These are phyloP conservation scores for Angophora floribunda DNA, from an alignment of 345 rosid genomes.

Conservation along the genomic window DNA sequence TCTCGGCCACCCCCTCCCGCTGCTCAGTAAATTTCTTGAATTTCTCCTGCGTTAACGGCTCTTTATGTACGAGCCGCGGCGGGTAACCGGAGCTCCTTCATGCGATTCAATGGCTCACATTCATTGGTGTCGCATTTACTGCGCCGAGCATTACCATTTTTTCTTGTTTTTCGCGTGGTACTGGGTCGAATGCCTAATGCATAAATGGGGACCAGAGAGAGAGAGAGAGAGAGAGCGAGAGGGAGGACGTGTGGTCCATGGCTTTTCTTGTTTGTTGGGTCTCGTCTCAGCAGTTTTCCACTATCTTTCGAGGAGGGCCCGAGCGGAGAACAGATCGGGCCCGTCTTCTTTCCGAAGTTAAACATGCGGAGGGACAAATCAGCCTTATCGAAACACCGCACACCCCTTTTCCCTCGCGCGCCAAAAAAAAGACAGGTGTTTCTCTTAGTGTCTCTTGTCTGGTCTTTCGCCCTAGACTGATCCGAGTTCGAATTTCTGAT, in stretches of 20 bases:
- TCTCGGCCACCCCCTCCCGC: background rate
- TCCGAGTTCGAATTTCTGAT: background rate
- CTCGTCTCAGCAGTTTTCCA: background rate
- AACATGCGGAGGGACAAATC: background rate
- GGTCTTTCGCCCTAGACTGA: background rate
- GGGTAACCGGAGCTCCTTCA: background rate
- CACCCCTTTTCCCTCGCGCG: background rate
- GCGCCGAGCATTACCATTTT: background rate
- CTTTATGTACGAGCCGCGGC: background rate
- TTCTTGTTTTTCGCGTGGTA: background rate
- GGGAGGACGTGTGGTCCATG: background rate
- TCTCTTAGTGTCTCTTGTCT: background rate
- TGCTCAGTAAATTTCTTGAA: background rate
- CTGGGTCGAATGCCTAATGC: background rate
- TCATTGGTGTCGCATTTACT: background rate
- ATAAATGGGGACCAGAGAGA: background rate
- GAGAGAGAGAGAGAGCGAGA: background rate
- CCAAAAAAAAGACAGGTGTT: background rate
- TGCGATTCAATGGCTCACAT: background rate
- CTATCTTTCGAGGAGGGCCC: background rate
- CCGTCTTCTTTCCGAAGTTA: background rate
- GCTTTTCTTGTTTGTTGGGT: background rate
- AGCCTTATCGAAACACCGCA: background rate
- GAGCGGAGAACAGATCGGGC: background rate
- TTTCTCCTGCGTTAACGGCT: background rate